Conservation (phyloP, 495 filamentous ascomycete genomes). For the Margaritispora aquatica region DNA sequence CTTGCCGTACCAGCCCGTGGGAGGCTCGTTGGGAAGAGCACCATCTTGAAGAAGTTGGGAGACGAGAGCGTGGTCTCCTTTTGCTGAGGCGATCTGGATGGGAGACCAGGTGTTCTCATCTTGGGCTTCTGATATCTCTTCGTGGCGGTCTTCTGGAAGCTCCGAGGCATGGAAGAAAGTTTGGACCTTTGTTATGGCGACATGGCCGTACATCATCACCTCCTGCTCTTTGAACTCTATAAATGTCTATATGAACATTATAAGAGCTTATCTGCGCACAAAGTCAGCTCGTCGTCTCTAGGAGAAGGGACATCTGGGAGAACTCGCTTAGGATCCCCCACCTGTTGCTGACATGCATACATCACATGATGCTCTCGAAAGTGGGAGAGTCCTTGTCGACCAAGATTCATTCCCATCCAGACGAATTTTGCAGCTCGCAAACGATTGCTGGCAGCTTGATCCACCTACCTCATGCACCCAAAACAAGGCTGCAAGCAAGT, state of each 20-base stretch:
- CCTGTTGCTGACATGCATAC: not conserved
- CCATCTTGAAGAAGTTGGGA: not conserved
- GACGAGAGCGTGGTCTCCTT: constrained; percentile 1
- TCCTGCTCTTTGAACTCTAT: not conserved
- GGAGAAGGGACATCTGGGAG: not conserved
- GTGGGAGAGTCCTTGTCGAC: too few species aligned
- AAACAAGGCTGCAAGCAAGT: too few species aligned
- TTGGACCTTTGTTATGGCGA: not conserved
- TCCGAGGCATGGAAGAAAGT: not conserved
- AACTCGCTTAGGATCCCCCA: not conserved
- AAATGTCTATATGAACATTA: not conserved
- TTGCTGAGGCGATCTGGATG: not conserved
- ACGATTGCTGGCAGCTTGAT: too few species aligned
- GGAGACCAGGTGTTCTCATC: constrained; percentile 5
- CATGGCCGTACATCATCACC: not conserved
- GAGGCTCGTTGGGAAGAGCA: not conserved
- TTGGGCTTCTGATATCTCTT: not conserved
- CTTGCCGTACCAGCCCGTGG: constrained; percentile 9
- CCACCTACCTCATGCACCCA: too few species aligned
- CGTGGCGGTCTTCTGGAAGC: not conserved
- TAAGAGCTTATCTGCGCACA: not conserved
- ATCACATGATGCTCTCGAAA: not conserved
- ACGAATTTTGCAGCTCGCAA: too few species aligned
- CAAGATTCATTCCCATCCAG: too few species aligned
- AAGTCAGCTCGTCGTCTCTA: not conserved